Conservation (phyloP, 345 rosid species). For the Aquilaria sinensis region DNA sequence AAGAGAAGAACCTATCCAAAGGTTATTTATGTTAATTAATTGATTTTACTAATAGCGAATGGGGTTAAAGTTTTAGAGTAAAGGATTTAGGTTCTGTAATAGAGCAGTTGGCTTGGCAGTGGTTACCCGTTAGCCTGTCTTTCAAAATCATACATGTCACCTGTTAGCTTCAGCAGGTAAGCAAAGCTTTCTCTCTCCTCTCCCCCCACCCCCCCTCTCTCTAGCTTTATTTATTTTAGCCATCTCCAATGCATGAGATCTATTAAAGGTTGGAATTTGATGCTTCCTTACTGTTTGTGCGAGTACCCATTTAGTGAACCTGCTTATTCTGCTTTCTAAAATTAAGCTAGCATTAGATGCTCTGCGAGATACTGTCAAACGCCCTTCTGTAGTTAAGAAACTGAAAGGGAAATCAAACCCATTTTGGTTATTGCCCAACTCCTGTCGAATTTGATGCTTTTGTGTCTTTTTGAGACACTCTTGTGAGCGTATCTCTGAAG, state of each 20-base stretch:
- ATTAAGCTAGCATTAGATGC: constrained; percentile 65
- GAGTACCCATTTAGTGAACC: constrained; percentile 38
- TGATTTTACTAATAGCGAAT: not conserved
- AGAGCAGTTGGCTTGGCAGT: constrained; percentile 62
- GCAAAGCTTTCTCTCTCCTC: constrained; percentile 21
- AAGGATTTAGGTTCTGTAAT: constrained; percentile 45
- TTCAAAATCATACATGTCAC: constrained; percentile 54
- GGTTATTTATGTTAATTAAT: constrained; percentile 2
- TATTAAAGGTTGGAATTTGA: constrained; percentile 58
- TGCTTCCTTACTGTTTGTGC: constrained; percentile 47
- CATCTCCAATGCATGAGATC: constrained; percentile 24
- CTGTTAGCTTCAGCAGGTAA: constrained; percentile 42
- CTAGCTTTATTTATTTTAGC: constrained; percentile 15
- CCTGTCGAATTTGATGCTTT: constrained; percentile 48
- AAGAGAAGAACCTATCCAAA: constrained; percentile 73
- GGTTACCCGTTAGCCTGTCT: constrained; percentile 58
- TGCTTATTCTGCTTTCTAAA: constrained; percentile 26
- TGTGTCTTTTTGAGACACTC: constrained; percentile 29
- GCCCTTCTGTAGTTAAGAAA: constrained; percentile 23
- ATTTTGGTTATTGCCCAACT: constrained; percentile 42
- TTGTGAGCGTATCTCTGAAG: constrained; percentile 47
- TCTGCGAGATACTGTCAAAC: constrained; percentile 24
- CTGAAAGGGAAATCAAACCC: constrained; percentile 29
- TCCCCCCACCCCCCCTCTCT: constrained; percentile 18
- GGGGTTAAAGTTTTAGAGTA: constrained; percentile 10